Base-by-base conservation (phyloP, 148 eudicot species). In the Heliosperma pusillum region DNA sequence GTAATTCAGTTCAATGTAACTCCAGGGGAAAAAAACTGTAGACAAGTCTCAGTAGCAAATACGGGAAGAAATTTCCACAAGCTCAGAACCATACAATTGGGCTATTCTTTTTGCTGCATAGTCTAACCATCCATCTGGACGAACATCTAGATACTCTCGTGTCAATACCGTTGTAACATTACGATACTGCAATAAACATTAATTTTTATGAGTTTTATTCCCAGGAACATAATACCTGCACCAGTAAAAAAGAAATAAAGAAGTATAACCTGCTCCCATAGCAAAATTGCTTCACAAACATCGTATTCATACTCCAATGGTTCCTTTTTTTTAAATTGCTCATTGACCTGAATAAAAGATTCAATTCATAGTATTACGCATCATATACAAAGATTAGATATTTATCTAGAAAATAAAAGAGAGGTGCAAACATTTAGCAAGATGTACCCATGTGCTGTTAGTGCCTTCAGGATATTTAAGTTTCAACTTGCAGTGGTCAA, bases 91-190 rank as follows among this genome's bases (percentile, higher is more conserved):
- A 47, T 91, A 94, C 97, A 95, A 72, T 79, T 95, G 96, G 66
- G 97, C 98, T 52, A 95, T 92, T 82, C 98, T 88, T 83, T 90
- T 87, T 70, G 98, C 92, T 52, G 98, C 98, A 87, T 95, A 91
- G 19, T 92, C 92, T 57, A 92, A 75, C 98, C 98, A 94, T 29
- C 98, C 98, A 87, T 92, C 92, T 58, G 98, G 98, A 66, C 98
- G 96, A 76, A 87, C 88, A 82, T 95, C 98, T 62, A 95, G 87
- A 84, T 95, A 95, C 74, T 95, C 98, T 86, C 98, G 88, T 26
- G 98, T 95, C 89, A 95, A 88, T 74, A 92, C 92, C 75, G 96
- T 95, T 76, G 97, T 95, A 88, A 95, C 93, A 82, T 95, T 95
- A 80, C 98, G 98, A 80, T 95, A 95, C 98, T 95, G 98, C 89